Conservation (phyloP, 306 rosid genomes). For the Quercus bicolor region DNA sequence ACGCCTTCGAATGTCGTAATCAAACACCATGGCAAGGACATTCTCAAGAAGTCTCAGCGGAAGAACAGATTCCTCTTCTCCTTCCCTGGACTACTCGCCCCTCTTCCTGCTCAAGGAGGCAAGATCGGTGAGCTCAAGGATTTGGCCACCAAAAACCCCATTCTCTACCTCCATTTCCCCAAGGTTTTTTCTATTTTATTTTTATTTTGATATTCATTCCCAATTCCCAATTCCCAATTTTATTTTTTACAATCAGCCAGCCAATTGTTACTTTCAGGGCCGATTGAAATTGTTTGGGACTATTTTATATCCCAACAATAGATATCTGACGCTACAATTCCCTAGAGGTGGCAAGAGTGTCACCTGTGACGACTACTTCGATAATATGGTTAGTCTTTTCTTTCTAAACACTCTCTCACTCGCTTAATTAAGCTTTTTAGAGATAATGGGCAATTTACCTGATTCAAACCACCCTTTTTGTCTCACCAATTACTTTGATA, state of each 20-base stretch:
- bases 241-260: too few relatives aligned
- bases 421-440: neutral
- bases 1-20: constrained; percentile 58
- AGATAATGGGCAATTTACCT: neutral
- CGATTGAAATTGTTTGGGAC: constrained; percentile 91
- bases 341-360: constrained; percentile 83
- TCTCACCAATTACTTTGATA: constrained; percentile 15
- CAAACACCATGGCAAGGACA: constrained; percentile 83
- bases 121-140: constrained; percentile 93
- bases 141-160: constrained; percentile 73
- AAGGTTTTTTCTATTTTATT: constrained; percentile 38
- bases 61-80: constrained; percentile 83
- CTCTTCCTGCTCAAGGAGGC: constrained; percentile 49
- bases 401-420: neutral
- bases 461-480: neutral
- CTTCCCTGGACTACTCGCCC: constrained; percentile 75
- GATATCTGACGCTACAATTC: constrained; percentile 83
- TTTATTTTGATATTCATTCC: too few relatives aligned
- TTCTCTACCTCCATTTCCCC: constrained; percentile 83
- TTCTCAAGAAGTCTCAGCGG: constrained; percentile 79
- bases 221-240: too few relatives aligned
- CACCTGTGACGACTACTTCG: constrained; percentile 84
- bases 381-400: constrained; percentile 68
- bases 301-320: constrained; percentile 76
- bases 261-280: constrained; percentile 46